phyloP scores from a whole-genome alignment of 148 eudicot genomes.

The Pouteria glomerata region DNA sequence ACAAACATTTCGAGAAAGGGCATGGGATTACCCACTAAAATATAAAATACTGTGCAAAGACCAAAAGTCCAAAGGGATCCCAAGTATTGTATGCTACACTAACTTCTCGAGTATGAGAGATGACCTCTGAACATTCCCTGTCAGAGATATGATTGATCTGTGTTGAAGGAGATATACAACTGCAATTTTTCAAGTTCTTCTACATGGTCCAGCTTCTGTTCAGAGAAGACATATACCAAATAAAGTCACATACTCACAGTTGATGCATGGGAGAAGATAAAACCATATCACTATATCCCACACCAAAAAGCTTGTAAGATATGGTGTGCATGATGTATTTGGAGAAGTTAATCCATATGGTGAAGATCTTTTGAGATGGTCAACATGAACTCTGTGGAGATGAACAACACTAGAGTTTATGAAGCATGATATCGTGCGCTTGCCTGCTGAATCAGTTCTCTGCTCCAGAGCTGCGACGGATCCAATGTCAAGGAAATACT shows the following conservation, averaged over 20 bases:
- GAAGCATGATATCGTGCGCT: constrained; percentile 40
- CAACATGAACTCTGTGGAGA: constrained; percentile 2
- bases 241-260: too few relatives aligned
- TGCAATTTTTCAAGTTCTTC: constrained; percentile 89
- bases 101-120: constrained; percentile 88
- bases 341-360: too few relatives aligned
- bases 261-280: too few relatives aligned
- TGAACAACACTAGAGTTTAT: background rate
- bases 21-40: background rate
- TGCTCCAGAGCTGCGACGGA: constrained; percentile 97
- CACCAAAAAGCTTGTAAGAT: too few relatives aligned
- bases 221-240: background rate
- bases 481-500: constrained; percentile 93
- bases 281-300: too few relatives aligned
- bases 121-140: constrained; percentile 88
- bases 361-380: too few relatives aligned
- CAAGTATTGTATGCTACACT: too few relatives aligned
- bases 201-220: constrained; percentile 82
- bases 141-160: constrained; percentile 87
- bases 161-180: constrained; percentile 77
- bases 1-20: background rate
- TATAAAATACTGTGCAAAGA: background rate
- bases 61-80: background rate
- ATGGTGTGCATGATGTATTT: too few relatives aligned
- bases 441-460: constrained; percentile 98